Evolutionary conservation across 352 stramenopile species (phyloP).

Genomic region (Thraustochytrium striatum): DNA sequence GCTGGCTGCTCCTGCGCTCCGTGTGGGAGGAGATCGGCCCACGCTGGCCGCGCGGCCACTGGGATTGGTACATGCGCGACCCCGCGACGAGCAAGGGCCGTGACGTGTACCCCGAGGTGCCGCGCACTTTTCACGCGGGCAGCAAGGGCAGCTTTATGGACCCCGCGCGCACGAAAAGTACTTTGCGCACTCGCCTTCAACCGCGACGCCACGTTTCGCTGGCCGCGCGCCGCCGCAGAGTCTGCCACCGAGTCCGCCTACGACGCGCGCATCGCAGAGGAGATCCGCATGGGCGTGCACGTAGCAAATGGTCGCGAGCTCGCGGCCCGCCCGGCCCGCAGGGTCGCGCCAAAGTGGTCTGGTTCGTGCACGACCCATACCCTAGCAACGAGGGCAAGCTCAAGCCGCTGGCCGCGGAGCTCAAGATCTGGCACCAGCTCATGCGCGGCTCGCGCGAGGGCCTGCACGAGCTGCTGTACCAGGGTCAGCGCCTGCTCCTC

Average conservation of each 20-base stretch:
- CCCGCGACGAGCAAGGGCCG: slow-evolving; percentile 49
- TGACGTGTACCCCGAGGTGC: slow-evolving; percentile 60
- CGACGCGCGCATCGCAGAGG: background rate
- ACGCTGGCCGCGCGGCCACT: slow-evolving; percentile 57
- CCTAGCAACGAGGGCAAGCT: background rate
- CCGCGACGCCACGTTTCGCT: slow-evolving; percentile 4
- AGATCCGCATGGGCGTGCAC: background rate
- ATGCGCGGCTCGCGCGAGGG: slow-evolving; percentile 34
- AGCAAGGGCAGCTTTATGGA: slow-evolving; percentile 64
- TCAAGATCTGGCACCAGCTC: slow-evolving; percentile 42
- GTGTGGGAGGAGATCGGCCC: slow-evolving; percentile 58
- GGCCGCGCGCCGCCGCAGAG: background rate
- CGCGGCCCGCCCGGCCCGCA: background rate
- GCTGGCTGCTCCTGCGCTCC: slow-evolving; percentile 59
- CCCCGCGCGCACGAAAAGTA: slow-evolving; percentile 57
- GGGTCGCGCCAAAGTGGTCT: background rate
- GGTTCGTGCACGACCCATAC: slow-evolving; percentile 34
- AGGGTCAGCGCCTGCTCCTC: slow-evolving; percentile 1
- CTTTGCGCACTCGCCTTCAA: slow-evolving; percentile 57
- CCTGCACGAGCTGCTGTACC: slow-evolving; percentile 14
- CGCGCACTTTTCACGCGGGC: slow-evolving; percentile 59
- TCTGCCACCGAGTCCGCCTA: background rate
- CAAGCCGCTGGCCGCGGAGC: background rate
- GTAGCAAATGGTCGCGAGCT: background rate
- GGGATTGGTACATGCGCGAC: slow-evolving; percentile 62